Conservation (phyloP, 176 grass and related monocot genomes). For the Hordeum vulgare region DNA sequence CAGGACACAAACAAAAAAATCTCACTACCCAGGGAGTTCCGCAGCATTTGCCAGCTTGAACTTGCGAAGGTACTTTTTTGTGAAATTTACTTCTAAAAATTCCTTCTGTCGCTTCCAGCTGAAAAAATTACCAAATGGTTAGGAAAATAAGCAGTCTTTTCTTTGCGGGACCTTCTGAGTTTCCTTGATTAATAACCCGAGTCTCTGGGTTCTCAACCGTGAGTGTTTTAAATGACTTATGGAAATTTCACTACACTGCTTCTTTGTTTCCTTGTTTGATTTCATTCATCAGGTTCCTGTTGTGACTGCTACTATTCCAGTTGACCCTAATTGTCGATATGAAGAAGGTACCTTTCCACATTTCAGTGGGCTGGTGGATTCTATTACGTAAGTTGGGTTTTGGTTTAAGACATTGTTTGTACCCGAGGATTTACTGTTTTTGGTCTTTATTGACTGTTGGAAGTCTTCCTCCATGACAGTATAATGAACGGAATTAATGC, state of each 20-base stretch:
- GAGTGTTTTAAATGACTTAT: not conserved
- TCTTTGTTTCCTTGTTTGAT: not conserved
- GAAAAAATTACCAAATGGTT: not conserved
- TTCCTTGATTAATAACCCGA: not conserved
- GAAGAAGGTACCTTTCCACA: constrained; percentile 86
- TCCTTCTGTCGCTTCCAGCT: constrained; percentile 4
- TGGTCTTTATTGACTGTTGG: constrained; percentile 23
- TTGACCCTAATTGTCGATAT: constrained; percentile 81
- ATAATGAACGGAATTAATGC: constrained; percentile 98
- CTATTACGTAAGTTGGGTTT: constrained; percentile 61
- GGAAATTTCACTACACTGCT: not conserved
- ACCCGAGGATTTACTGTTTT: constrained; percentile 6
- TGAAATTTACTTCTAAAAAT: not conserved
- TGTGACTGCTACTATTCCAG: constrained; percentile 75
- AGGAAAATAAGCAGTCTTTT: not conserved
- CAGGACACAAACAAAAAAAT: constrained; percentile 93
- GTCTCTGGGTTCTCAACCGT: not conserved
- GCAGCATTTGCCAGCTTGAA: constrained; percentile 77
- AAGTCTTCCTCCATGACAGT: constrained; percentile 37
- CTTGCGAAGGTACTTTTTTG: constrained; percentile 55
- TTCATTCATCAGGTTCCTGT: constrained; percentile 76
- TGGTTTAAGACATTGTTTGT: constrained; percentile 11
- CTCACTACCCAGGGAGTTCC: constrained; percentile 72
- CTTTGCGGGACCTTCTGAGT: not conserved
- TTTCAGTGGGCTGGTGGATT: constrained; percentile 78